Percentiles rank a stretch among this genome's conserved stretches.
Evolutionary conservation across 2,329 filamentous ascomycete species (phyloP).

Genomic region (Fusarium abutilonis): DNA sequence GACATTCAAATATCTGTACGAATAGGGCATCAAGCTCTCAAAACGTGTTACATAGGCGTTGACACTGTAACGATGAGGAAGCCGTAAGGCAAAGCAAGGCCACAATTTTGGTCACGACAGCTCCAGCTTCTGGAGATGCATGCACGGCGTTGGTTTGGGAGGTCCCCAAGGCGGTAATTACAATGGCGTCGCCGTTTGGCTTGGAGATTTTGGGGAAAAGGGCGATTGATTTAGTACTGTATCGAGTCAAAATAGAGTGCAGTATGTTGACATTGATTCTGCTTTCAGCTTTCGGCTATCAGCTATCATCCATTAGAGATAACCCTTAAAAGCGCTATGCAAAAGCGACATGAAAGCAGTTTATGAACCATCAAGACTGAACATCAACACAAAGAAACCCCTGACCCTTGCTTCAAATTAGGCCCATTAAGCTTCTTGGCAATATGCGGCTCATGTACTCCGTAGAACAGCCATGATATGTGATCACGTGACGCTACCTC

Average conservation of each 20-base stretch:
- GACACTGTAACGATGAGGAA: conserved; percentile 34
- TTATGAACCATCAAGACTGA: conserved; percentile 12
- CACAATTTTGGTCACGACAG: conserved; percentile 33
- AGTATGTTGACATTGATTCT: conserved; percentile 25
- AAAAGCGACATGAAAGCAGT: neutral
- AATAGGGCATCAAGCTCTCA: conserved; percentile 21
- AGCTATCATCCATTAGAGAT: neutral
- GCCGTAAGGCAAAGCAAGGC: conserved; percentile 28
- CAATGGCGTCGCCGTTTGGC: conserved; percentile 44
- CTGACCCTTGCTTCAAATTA: conserved; percentile 5
- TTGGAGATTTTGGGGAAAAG: conserved; percentile 36
- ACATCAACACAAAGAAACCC: conserved; percentile 3
- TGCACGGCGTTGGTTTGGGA: conserved; percentile 48
- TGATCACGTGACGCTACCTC: conserved; percentile 38
- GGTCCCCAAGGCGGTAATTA: conserved; percentile 43
- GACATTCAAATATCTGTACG: conserved; percentile 19
- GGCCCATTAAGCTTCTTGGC: conserved; percentile 23
- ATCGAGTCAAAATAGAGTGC: conserved; percentile 42
- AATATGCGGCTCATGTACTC: conserved; percentile 4
- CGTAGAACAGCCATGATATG: conserved; percentile 21
- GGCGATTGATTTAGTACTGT: conserved; percentile 31
- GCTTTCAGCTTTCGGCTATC: conserved; percentile 5
- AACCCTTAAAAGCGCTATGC: neutral
- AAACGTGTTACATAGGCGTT: conserved; percentile 13
- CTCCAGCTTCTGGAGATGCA: conserved; percentile 44